Evolutionary conservation across 768 basidiomycete species (phyloP).

Genomic region (Leucocoprinus sp.): DNA sequence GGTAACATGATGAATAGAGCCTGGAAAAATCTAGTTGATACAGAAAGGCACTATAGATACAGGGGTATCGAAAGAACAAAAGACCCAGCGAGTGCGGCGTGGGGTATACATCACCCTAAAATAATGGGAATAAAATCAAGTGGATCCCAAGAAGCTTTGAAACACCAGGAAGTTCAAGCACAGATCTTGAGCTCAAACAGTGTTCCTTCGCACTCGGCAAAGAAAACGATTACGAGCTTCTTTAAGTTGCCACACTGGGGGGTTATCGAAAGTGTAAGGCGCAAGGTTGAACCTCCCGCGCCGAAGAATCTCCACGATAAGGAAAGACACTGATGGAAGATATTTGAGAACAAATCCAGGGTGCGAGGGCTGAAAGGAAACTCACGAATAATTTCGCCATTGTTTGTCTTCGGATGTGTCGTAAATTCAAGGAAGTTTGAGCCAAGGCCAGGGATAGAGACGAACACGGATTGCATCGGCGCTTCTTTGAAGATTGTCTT

Average conservation of each 20-base stretch:
- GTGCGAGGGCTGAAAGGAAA: constrained; percentile 3
- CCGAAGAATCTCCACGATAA: constrained; percentile 58
- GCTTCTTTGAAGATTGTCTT: constrained; percentile 16
- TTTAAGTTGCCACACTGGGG: constrained; percentile 39
- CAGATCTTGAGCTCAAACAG: constrained; percentile 11
- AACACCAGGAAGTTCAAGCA: neutral
- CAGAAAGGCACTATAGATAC: neutral
- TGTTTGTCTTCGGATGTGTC: constrained; percentile 37
- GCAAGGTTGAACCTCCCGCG: constrained; percentile 48
- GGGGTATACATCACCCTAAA: neutral
- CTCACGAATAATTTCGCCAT: constrained; percentile 47
- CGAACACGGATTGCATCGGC: constrained; percentile 26
- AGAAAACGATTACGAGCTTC: constrained; percentile 30
- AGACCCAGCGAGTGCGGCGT: neutral
- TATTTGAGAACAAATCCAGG: constrained; percentile 12
- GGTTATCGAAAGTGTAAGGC: constrained; percentile 38
- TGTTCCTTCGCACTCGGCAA: constrained; percentile 30
- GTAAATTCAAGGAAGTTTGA: constrained; percentile 52
- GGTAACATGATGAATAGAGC: too few species aligned
- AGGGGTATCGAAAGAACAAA: neutral
- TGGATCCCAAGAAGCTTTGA: neutral
- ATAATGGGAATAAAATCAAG: constrained; percentile 1
- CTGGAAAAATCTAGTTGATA: too few species aligned
- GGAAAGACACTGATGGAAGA: constrained; percentile 39
- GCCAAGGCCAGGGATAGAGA: constrained; percentile 44